Evolutionary conservation across 2,329 filamentous ascomycete species (phyloP).

Genomic region (Elsinoe fawcettii): DNA sequence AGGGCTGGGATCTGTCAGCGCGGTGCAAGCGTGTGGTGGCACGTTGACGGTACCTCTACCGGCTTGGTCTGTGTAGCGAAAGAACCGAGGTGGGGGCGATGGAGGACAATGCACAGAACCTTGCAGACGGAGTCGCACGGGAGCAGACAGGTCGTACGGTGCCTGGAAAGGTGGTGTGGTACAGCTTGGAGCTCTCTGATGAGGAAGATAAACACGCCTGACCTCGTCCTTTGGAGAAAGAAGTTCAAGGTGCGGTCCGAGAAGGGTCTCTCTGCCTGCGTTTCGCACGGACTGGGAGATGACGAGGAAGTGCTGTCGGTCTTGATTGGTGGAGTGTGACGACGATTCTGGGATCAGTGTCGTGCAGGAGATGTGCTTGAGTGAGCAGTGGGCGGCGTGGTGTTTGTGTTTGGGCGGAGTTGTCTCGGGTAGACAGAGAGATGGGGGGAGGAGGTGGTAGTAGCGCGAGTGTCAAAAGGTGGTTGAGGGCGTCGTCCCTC

Average conservation of each 20-base stretch:
- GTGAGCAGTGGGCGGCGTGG: background rate
- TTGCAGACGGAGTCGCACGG: conserved; percentile 10
- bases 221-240: background rate
- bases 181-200: background rate
- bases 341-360: background rate
- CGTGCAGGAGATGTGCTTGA: background rate
- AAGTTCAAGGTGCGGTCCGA: background rate
- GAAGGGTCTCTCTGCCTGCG: background rate
- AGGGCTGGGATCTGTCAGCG: conserved; percentile 9
- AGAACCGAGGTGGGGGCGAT: background rate
- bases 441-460: conserved; percentile 10
- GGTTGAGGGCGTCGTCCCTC: background rate
- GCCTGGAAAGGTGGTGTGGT: background rate
- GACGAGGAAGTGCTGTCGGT: background rate
- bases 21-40: conserved; percentile 5
- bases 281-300: conserved; percentile 6
- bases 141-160: background rate
- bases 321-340: background rate
- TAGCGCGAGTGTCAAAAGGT: background rate
- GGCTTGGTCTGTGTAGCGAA: conserved; percentile 11
- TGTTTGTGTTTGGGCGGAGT: conserved; percentile 7
- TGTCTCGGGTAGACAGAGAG: conserved; percentile 9
- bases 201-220: conserved; percentile 1
- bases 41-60: conserved; percentile 13
- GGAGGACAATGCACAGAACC: background rate